Evolutionary conservation across 2,329 filamentous ascomycete species (phyloP), one percentile per base, ranked within the genome.

Genomic region (Diaporthe sp.): DNA sequence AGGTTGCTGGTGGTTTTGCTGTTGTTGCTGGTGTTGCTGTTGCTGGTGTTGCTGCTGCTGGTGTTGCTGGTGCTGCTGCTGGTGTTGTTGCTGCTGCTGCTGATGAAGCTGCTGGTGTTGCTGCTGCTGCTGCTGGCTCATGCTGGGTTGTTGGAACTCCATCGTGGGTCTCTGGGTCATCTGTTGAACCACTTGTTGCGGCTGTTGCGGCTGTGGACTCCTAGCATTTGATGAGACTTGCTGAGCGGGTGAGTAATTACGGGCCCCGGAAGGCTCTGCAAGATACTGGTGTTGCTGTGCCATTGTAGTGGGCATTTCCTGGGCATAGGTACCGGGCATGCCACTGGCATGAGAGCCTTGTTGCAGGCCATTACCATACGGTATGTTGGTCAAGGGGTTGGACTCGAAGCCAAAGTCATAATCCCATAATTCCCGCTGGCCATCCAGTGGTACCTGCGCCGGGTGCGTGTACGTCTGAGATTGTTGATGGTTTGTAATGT

Each of bases 71-170:
- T 75, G 58, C n/a, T 78, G 76, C 3, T 77, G 42, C n/a, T 80
- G 82, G 12, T 75, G 61, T n/a, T 78, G 76, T 12, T 80, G 79
- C 3, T 79, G 80, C 39, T 79, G 81, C 2, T 77, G 37, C 35
- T 79, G 82, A 19, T 75, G 59, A 19, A 77, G 76, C 12, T 80
- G 79, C 12, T 59, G 56, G 2, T 79, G 80, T 30, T 79, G 81
- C 3, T 77, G 37, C 27, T 79, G 82, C 19, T 75, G 61, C n/a
- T 78, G 76, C 19, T 80, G 79, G 19, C 83, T 76, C 2, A 73
- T 63, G 27, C 55, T 72, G 71, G 76, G 76, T 30, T 75, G 77
- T 19, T 71, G 53, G n/a, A 73, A 75, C 27, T 70, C 74, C 72
- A 74, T 65, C 13, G 65, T 30, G 56, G 72, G 74, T 37, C 74